Evolutionary conservation across 306 rosid species (phyloP).

Genomic region (Pueraria montana): DNA sequence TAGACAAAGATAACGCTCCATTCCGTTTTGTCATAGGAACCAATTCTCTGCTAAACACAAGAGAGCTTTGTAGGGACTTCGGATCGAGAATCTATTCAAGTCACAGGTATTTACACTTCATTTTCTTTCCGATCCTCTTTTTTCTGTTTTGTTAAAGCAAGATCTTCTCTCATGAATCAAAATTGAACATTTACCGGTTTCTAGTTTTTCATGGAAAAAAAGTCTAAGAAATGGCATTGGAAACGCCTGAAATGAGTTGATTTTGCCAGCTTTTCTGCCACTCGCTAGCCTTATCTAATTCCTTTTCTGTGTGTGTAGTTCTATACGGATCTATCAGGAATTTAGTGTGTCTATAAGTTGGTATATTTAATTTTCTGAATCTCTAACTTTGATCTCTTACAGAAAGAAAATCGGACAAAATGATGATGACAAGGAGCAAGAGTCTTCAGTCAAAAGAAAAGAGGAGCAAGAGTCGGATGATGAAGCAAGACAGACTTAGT

Average conservation of each 20-base stretch:
- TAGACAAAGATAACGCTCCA: neutral
- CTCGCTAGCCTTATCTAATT: neutral
- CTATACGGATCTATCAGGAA: neutral
- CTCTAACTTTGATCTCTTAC: neutral
- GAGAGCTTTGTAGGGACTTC: neutral
- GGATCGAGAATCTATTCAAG: neutral
- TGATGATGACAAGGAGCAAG: neutral
- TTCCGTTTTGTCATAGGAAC: no score
- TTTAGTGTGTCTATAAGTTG: neutral
- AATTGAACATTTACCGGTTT: neutral
- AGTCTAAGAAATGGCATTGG: no score
- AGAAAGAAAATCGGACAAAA: neutral
- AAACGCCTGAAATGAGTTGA: neutral
- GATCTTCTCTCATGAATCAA: neutral
- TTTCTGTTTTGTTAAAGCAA: neutral
- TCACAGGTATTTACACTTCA: neutral
- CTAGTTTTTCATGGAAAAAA: neutral
- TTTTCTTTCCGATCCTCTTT: neutral
- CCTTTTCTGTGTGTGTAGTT: neutral
- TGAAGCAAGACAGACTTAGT: slow-evolving; percentile 1
- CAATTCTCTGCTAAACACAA: neutral
- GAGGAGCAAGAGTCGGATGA: neutral
- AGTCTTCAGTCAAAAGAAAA: no score
- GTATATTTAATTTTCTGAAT: neutral
- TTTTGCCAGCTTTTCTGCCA: neutral